Conservation (phyloP, 2,329 filamentous ascomycete genomes). For the Passalora sequoiae region DNA sequence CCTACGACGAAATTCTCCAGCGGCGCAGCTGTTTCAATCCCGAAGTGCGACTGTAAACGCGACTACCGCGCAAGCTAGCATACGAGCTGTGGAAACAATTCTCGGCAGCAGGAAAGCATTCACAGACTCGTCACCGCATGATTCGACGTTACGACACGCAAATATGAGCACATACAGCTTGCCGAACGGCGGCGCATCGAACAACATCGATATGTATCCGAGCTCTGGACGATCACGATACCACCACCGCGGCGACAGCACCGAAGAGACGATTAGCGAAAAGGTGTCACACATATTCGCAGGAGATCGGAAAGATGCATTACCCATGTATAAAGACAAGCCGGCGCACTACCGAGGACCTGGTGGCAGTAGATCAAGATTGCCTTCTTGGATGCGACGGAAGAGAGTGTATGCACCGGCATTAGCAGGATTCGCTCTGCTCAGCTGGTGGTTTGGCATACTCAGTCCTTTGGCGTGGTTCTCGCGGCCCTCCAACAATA, state of each 20-base stretch:
- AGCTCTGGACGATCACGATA: conserved; percentile 20
- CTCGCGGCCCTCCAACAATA: conserved; percentile 16
- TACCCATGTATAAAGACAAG: conserved; percentile 99
- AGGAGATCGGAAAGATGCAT: conserved; percentile 47
- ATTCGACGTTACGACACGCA: background rate
- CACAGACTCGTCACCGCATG: background rate
- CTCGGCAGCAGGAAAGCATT: background rate
- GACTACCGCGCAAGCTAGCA: conserved; percentile 3
- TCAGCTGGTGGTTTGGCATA: conserved; percentile 65
- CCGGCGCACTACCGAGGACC: conserved; percentile 68
- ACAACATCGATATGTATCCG: conserved; percentile 14
- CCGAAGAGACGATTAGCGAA: conserved; percentile 49
- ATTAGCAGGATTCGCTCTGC: conserved; percentile 51
- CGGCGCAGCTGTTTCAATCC: conserved; percentile 22
- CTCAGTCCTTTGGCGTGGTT: conserved; percentile 41
- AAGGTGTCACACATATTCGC: conserved; percentile 63
- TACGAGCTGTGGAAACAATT: conserved; percentile 1
- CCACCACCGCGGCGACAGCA: conserved; percentile 18
- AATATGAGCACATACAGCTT: conserved; percentile 23
- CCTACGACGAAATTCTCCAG: conserved; percentile 32
- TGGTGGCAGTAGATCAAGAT: conserved; percentile 43
- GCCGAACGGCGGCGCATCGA: conserved; percentile 15
- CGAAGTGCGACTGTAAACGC: conserved; percentile 8
- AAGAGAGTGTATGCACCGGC: conserved; percentile 57
- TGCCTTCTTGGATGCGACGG: conserved; percentile 40